Evolutionary conservation across 148 eudicot genomes (phyloP).

Genomic region (Gaultheria prostrata): DNA sequence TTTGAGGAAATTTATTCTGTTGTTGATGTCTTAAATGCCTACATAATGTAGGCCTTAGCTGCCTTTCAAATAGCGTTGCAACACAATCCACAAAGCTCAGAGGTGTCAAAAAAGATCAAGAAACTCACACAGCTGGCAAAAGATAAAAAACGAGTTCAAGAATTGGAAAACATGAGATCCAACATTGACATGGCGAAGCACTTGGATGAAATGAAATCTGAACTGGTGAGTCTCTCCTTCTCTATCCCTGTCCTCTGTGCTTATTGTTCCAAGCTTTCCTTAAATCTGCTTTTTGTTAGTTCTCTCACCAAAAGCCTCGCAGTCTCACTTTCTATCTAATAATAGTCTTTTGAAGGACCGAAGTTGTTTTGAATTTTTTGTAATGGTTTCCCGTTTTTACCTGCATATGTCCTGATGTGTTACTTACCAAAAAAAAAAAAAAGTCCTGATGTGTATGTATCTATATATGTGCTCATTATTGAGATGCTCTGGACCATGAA

Average conservation of each 20-base stretch:
- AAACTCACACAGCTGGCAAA: conserved; percentile 66
- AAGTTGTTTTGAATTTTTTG: conserved; percentile 17
- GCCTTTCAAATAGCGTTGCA: conserved; percentile 75
- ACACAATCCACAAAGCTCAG: conserved; percentile 80
- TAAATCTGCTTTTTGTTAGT: too few species aligned
- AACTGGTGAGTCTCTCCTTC: conserved; percentile 87
- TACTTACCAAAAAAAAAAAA: too few species aligned
- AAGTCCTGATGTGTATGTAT: background rate
- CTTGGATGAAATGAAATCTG: conserved; percentile 59
- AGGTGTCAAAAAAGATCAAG: conserved; percentile 87
- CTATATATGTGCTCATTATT: too few species aligned
- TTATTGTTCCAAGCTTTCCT: too few species aligned
- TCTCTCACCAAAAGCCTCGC: too few species aligned
- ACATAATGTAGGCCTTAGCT: conserved; percentile 62
- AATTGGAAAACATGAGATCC: conserved; percentile 73
- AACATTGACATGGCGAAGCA: conserved; percentile 79
- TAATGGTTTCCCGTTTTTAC: background rate
- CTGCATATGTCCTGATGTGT: too few species aligned
- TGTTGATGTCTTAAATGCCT: background rate
- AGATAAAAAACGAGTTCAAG: conserved; percentile 75
- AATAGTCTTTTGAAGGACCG: too few species aligned
- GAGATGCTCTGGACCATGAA: too few species aligned
- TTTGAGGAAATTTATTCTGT: background rate
- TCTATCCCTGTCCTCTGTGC: too few species aligned
- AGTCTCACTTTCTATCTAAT: too few species aligned